Percentiles rank a stretch among this genome's conserved stretches.
phyloP scores from a whole-genome alignment of 2,329 filamentous ascomycete genomes.

The Ceratocystis albifundus region DNA sequence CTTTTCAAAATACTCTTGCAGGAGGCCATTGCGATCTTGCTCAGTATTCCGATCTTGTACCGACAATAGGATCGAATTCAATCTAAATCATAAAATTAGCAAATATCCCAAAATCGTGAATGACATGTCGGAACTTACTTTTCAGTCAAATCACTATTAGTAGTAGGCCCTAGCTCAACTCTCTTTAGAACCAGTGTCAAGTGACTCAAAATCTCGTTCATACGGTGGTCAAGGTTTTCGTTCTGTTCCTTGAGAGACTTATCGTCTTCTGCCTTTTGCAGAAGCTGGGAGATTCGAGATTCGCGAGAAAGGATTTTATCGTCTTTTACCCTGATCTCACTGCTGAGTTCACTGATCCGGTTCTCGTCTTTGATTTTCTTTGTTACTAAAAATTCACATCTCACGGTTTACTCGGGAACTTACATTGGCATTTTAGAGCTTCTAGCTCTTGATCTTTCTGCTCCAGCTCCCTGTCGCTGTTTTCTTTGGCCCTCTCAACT shows the following conservation, averaged over 20 bases:
- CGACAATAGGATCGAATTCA: conserved; percentile 12
- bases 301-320: neutral
- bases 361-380: conserved; percentile 2
- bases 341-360: neutral
- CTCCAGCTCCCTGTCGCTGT: neutral
- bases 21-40: neutral
- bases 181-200: neutral
- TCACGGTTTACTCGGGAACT: neutral
- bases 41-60: conserved; percentile 14
- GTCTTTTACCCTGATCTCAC: conserved; percentile 14
- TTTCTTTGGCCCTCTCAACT: neutral
- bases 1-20: conserved; percentile 15
- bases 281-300: conserved; percentile 14
- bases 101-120: too few relatives aligned
- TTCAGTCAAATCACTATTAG: neutral
- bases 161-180: neutral
- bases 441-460: conserved; percentile 5
- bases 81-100: conserved; percentile 5
- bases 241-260: conserved; percentile 1
- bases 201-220: neutral
- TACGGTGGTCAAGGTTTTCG: conserved; percentile 1
- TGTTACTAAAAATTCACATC: neutral
- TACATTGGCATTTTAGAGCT: conserved; percentile 1
- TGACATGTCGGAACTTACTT: neutral
- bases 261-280: conserved; percentile 12